Evolutionary conservation across 176 grass and related monocot species (phyloP).

Genomic region (Carex parvula): DNA sequence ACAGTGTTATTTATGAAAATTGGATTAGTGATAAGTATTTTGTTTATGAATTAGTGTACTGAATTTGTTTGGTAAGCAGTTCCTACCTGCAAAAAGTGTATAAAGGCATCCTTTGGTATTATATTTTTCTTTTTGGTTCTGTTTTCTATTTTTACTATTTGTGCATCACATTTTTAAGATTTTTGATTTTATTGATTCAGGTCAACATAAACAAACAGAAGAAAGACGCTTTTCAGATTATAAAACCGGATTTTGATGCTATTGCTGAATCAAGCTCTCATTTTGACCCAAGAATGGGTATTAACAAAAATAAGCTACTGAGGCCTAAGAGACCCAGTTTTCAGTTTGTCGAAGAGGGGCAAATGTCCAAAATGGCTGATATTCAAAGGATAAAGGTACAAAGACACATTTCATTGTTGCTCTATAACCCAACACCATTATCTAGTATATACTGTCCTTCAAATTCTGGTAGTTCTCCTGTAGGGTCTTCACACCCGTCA

Average conservation of each 20-base stretch:
- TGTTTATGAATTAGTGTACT: not conserved
- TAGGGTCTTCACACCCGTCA: not conserved
- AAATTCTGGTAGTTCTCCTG: constrained; percentile 11
- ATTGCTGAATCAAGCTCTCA: constrained; percentile 64
- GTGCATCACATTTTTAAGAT: not conserved
- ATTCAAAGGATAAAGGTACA: constrained; percentile 80
- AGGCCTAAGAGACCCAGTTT: constrained; percentile 82
- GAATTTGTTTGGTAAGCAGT: not conserved
- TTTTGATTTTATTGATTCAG: constrained; percentile 33
- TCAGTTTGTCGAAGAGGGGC: constrained; percentile 89
- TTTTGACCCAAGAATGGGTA: constrained; percentile 92
- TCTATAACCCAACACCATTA: not conserved
- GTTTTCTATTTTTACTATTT: not conserved
- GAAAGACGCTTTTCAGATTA: constrained; percentile 97
- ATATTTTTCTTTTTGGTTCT: not conserved
- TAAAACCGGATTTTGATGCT: constrained; percentile 91
- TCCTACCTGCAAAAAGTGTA: not conserved
- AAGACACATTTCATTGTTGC: constrained; percentile 19
- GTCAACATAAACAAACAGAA: constrained; percentile 98
- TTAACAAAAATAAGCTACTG: constrained; percentile 81
- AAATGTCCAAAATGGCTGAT: constrained; percentile 82
- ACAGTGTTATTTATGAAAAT: not conserved
- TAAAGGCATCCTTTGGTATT: not conserved
- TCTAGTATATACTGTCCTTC: constrained; percentile 13
- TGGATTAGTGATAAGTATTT: not conserved